Base-by-base conservation (phyloP, 768 basidiomycete genomes). In the Gautieria morchelliformis region DNA sequence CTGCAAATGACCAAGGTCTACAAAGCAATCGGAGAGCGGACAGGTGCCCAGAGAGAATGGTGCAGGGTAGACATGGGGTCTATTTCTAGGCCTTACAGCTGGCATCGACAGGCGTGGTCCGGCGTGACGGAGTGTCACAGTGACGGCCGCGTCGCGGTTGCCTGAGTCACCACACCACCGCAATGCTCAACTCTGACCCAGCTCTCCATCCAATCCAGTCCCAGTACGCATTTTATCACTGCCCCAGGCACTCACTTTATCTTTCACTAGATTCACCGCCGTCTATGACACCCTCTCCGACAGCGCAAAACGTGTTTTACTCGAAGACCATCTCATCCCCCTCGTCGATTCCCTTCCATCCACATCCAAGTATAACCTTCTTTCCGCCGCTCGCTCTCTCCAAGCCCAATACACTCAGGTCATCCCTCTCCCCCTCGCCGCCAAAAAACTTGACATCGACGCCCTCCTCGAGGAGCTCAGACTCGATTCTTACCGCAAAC, bases 401-500 rank as follows among this genome's bases (percentile, higher is more conserved):
- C 73, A 77, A 52, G 65, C 58, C 11, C 69, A 66, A 42, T 71
- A 75, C 60, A 64, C 68, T 4, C 63, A 59, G 27, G 73, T 79
- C 42, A 84, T 85, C 0, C 60, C 67, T 0, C 68, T 87, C 24
- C 74, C 84, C 68, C 63, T 83, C 40, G 73, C 72, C 37, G 70
- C 71, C 2, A 85, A 84, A 68, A 78, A 76, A 64, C 69, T 69
- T 30, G 82, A 87, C 67, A 70, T 87, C 59, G 71, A 73, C 30
- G 62, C 64, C 0, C 70, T 87, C 44, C 60, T 87, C 15, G 73
- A 76, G 30, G 79, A 82, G 52, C 70, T 87, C 4, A 66, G 71
- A 1, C 74, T 74, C 44, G 83, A 85, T 59, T 63, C 76, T 0
- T 84, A 84, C 60, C 68, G 75, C 4, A 70, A 78, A 1, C 69